Evolutionary conservation across 371 early-diverging fungal genomes (phyloP), one percentile per base, ranked within the genome.

Genomic region (Quaeritorhiza haematococci): DNA sequence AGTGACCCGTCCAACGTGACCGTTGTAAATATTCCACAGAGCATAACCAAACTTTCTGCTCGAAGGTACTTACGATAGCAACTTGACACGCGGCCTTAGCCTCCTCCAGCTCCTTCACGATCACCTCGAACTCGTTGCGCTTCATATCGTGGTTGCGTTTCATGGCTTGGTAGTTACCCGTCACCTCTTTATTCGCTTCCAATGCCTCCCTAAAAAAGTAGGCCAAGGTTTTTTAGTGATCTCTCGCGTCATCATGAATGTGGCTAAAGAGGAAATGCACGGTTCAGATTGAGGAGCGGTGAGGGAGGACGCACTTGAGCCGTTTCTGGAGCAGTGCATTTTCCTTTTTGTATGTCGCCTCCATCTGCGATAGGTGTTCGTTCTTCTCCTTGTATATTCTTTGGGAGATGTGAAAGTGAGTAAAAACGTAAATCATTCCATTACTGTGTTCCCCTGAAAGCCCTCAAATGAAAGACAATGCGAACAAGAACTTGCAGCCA

Each of bases 111-210:
- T 78, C 79, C 5, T 48, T 59, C 2, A 67, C 63, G 0, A 76
- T 59, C 41, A 68, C 68, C 15, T 74, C 74, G 55, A 65, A 70
- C 50, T 76, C 75, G 47, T 60, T 63, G 26, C 70, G 59, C 45
- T 76, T 75, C 44, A 69, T 21, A 33, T 78, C 79, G 47, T 73
- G 68, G 56, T 78, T 73, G 58, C 66, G 68, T 57, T 78, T 78
- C 49, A 75, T 63, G 4, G 69, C 67, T 30, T 69, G 71, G 55
- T 73, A 78, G 44, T 78, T 73, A 29, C 23, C 33, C 1, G 73
- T 72, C 1, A 78, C 69, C 33, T 68, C 72, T 51, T 69, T 68
- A 58, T 75, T 78, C 10, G 72, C 78, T 28, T 75, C 72, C 32
- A 78, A 60, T n/a, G 73, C 44, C 53, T 78, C 78, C 33, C 74